Base-by-base conservation (phyloP, 2,329 filamentous ascomycete genomes). In the Mariannaea elegans region DNA sequence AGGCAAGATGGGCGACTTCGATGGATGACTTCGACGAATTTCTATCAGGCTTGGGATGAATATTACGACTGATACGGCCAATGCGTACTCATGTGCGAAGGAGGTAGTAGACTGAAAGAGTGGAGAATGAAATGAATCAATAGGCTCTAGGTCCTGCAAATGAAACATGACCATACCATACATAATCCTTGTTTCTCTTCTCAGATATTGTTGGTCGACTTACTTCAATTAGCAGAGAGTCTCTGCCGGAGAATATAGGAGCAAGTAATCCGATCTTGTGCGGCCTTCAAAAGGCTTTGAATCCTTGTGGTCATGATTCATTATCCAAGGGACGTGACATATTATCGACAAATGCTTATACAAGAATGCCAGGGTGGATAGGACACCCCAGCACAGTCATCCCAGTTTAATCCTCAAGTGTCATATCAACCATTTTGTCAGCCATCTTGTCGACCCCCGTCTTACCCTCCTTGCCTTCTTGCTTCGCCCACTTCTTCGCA, bases 401-500 rank as follows among this genome's bases (percentile, higher is more conserved):
- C 32, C 32, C 7, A 36, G 10, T 5, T 29, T 68, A 47, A 27
- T 53, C 61, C 23, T 66, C 65, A 42, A 75, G 59, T 2, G 69
- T 71, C 21, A 75, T 50, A 56, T 72, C 68, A 47, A 66, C 60
- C 52, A 75, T 59, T 45, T 69, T 63, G 12, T 62, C 63, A 13
- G 62, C 61, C 48, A 73, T 46, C 24, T 55, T 57, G 7, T 71
- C 68, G 4, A 69, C 59, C 13, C 58, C 59, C 23, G 24, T 51
- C 14, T 63, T 66, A 36, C 60, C 62, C n/a, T 19, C 14, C n/a
- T 54, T 16, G 32, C 42, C 38, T 14, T 73, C 72, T 63, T 78
- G 76, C 69, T 81, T 82, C 56, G 83, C 79, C 81, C 90, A 93
- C 71, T 82, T 82, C 69, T 82, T 83, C 18, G 86, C 89, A 59